Evolutionary conservation across 257 asterid species (phyloP).

Genomic region (Rauvolfia tetraphylla): DNA sequence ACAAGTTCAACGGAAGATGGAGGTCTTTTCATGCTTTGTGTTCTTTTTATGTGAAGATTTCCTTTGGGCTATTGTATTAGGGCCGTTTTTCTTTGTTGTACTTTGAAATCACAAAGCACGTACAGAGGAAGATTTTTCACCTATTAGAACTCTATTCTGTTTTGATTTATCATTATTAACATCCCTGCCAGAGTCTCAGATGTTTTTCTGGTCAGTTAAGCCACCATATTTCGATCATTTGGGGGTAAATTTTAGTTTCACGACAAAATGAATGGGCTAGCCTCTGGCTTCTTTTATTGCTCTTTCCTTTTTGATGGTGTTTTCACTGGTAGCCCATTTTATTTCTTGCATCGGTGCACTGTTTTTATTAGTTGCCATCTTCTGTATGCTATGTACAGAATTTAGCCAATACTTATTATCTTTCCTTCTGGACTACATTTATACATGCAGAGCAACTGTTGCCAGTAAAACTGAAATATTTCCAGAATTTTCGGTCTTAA

Average conservation of each 20-base stretch:
- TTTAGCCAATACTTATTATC: too few relatives aligned
- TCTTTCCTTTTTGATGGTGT: neutral
- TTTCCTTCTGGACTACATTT: neutral
- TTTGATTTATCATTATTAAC: neutral
- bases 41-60: neutral
- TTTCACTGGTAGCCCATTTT: neutral
- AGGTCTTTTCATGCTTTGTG: neutral
- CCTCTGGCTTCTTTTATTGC: neutral
- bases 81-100: neutral
- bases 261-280: neutral
- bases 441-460: neutral
- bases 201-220: neutral
- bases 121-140: neutral
- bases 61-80: neutral
- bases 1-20: neutral
- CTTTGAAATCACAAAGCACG: neutral
- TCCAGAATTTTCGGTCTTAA: slow-evolving; percentile 9
- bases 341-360: neutral
- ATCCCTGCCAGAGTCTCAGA: neutral
- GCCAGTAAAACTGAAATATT: slow-evolving; percentile 1
- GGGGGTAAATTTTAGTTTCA: neutral
- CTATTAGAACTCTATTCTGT: neutral
- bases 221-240: neutral
- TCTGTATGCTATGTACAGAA: neutral
- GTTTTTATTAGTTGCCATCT: neutral